Percentiles rank a stretch among this genome's conserved stretches.
These are phyloP conservation scores for Kwoniella botswanensis DNA, from an alignment of 768 basidiomycete genomes.

Conservation along the genomic window DNA sequence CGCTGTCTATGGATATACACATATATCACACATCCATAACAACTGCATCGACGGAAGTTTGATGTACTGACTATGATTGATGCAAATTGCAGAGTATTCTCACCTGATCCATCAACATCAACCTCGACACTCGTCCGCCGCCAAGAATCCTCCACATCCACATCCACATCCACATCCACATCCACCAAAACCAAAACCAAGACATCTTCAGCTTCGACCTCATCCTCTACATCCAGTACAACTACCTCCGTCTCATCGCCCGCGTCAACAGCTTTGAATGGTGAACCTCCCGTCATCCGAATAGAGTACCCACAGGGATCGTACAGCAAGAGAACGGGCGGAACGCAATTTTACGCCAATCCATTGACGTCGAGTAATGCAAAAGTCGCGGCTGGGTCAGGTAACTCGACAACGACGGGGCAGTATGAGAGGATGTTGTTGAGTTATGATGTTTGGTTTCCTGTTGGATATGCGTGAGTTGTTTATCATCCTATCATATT, in stretches of 20 bases:
- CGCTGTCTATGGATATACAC: not conserved
- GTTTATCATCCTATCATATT: not conserved
- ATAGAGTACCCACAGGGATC: conserved; percentile 50
- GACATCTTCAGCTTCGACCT: conserved; percentile 17
- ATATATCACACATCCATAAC: not conserved
- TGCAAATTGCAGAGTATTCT: conserved; percentile 39
- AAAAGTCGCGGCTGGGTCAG: conserved; percentile 5
- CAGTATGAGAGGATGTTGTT: conserved; percentile 48
- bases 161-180: conserved; percentile 21
- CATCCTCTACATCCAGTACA: conserved; percentile 7
- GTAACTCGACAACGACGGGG: conserved; percentile 28
- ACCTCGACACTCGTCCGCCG: conserved; percentile 42
- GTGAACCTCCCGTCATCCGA: conserved; percentile 41
- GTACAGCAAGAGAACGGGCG: conserved; percentile 46
- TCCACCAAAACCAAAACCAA: conserved; percentile 12
- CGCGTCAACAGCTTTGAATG: conserved; percentile 32
- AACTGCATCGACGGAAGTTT: not conserved
- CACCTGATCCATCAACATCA: conserved; percentile 45
- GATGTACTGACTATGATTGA: no score
- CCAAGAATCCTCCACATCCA: conserved; percentile 23
- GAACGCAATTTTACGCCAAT: conserved; percentile 45
- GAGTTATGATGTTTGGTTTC: conserved; percentile 77
- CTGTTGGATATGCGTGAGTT: conserved; percentile 65
- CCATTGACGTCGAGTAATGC: conserved; percentile 25
- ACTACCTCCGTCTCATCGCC: conserved; percentile 31